Evolutionary conservation across 2,329 filamentous ascomycete species (phyloP).

Genomic region (Passalora sequoiae): DNA sequence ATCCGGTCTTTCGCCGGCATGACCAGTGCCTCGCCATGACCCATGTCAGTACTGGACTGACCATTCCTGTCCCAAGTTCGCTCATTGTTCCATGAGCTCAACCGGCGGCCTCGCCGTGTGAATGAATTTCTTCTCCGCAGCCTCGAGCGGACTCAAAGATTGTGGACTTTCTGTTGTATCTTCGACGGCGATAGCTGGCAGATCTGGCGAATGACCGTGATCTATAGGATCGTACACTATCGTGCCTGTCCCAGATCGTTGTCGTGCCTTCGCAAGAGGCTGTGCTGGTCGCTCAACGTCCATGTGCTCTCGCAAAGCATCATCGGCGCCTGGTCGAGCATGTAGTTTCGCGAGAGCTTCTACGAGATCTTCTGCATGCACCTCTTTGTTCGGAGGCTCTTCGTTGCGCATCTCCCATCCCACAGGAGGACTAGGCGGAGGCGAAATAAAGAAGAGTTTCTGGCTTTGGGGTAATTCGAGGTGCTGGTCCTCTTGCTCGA

Average conservation of each 20-base stretch:
- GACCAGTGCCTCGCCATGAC: no score
- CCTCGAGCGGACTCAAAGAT: conserved; percentile 47
- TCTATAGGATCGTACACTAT: conserved; percentile 60
- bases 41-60: no score
- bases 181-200: conserved; percentile 61
- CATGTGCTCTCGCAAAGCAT: conserved; percentile 25
- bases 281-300: conserved; percentile 8
- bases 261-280: conserved; percentile 26
- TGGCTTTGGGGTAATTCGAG: conserved; percentile 54
- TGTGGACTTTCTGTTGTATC: conserved; percentile 50
- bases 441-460: conserved; percentile 63
- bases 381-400: conserved; percentile 61
- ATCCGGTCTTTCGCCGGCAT: not conserved
- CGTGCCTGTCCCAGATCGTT: conserved; percentile 47
- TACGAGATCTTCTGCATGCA: conserved; percentile 58
- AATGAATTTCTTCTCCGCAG: conserved; percentile 41
- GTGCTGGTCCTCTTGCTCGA: conserved; percentile 40
- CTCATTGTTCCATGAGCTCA: conserved; percentile 50
- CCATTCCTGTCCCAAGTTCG: no score
- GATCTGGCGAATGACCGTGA: conserved; percentile 54
- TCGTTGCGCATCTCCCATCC: conserved; percentile 61
- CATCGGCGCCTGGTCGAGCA: conserved; percentile 35
- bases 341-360: conserved; percentile 52
- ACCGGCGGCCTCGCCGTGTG: conserved; percentile 54
- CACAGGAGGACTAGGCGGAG: conserved; percentile 58